phyloP scores from a whole-genome alignment of 352 stramenopile species.

The Phytopythium oedochilum region DNA sequence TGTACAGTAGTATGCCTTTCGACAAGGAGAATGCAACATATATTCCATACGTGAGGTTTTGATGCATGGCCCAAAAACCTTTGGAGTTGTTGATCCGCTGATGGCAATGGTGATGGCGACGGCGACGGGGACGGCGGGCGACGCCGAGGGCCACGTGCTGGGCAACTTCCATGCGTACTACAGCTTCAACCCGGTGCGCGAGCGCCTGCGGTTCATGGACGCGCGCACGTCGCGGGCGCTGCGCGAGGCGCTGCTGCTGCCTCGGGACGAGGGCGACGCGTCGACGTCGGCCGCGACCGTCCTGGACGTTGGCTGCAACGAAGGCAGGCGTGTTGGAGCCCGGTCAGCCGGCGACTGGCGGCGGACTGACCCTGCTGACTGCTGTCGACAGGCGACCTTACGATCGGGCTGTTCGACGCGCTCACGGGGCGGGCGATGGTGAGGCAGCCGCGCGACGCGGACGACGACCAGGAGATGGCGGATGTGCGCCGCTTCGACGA shows the following conservation, averaged over 20 bases:
- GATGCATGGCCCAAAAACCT: too few relatives aligned
- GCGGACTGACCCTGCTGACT: background rate
- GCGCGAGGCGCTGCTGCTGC: conserved; percentile 31
- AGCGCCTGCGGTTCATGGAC: conserved; percentile 75
- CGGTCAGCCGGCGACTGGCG: too few relatives aligned
- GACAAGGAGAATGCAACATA: background rate
- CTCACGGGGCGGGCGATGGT: conserved; percentile 23
- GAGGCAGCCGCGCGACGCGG: conserved; percentile 6
- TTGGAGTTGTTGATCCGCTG: too few relatives aligned
- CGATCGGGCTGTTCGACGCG: conserved; percentile 61
- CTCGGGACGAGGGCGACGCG: conserved; percentile 4
- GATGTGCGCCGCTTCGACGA: conserved; percentile 49
- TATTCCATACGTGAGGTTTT: background rate
- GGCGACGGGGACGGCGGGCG: conserved; percentile 17
- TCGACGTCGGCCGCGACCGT: conserved; percentile 25
- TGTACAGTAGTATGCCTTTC: too few relatives aligned
- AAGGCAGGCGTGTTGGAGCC: too few relatives aligned
- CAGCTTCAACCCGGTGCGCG: conserved; percentile 74
- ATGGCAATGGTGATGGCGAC: too few relatives aligned
- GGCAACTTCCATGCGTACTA: conserved; percentile 87
- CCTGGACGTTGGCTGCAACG: conserved; percentile 82
- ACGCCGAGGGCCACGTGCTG: conserved; percentile 64
- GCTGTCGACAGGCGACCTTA: conserved; percentile 39
- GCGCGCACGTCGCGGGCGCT: conserved; percentile 31
- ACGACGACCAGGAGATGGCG: conserved; percentile 6